Base-by-base conservation (phyloP, 2,329 filamentous ascomycete species). In the Tolypocladium album region DNA sequence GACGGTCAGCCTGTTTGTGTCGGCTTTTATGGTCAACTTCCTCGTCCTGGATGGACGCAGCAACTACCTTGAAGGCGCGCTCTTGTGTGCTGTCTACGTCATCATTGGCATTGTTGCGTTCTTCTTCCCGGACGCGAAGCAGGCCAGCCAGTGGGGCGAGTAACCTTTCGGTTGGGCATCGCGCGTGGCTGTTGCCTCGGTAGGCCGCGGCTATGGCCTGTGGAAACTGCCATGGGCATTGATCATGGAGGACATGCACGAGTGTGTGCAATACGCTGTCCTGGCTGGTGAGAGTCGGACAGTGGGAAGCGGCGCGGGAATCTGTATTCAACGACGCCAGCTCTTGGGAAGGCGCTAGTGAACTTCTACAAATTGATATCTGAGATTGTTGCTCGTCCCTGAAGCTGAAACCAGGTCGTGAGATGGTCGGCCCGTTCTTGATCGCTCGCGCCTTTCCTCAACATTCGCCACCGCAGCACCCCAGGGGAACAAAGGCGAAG, bases 1-100 rank as follows among this genome's bases (percentile, higher is more conserved):
- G 80, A 95, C 90, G 0, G 88, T 94, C 27, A 90, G 88, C 60
- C 82, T 95, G 68, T 95, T 95, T 73, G 85, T 93, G 58, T 89
- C 86, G 58, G 87, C 91, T 9, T 86, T 95, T 64, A 91, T 95
- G 63, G 89, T 93, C 74, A 94, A 93, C 74, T 95, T 94, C 70
- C 76, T 95, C 61, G 90, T 95, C 56, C 78, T 93, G 62, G 91
- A 95, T 68, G 90, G 90, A 13, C 83, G 91, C 71, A 91, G 87
- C 71, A 95, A 95, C 70, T 95, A 94, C 67, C 82, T 95, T 15
- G 90, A 95, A 75, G 90, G 90, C 17, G 86, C 87, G 1, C 70
- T 89, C 50, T 71, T 89, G 36, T 85, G 84, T 64, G 82, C 85
- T 0, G 84, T 85, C 4, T 89, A 88, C 68, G 75, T 88, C 57